Evolutionary conservation across 805 yeast genomes (phyloP), one percentile per base, ranked within the genome.

Genomic region (Lachancea quebecensis): DNA sequence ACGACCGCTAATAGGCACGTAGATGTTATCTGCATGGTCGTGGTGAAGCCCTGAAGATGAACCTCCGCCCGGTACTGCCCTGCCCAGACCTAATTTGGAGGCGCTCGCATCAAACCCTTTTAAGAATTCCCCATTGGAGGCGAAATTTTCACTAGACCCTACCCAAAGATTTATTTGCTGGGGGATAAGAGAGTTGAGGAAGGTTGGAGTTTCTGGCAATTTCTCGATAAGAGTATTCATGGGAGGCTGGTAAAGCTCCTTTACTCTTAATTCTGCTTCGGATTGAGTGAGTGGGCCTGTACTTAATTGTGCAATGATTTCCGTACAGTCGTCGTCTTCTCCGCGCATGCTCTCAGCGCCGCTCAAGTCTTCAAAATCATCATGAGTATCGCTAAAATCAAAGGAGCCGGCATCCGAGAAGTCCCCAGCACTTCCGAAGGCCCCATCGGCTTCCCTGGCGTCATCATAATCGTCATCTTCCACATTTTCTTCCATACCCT

Each of bases 121-220:
- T 30, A 51, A 45, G 45, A 51, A 52, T 10, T 25, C 35, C 4
- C 48, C 42, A 41, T 48, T 45, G n/a, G 47, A 39, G 10, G 49
- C 53, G 1, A 43, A 28, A 18, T 40, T 40, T 10, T 50, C 46
- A 3, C 57, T 48, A 2, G 55, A 47, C 1, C 90, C 90, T 65
- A 82, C 71, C 91, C 91, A 84, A 6, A 84, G 62, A 55, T 84
- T 84, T 30, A 84, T 78, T 57, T 84, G 90, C 58, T 84, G 90
- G 1, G 89, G 79, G 1, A 75, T 60, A 10, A 82, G 59, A 2
- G 54, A 58, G 8, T 62, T 53, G 45, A 79, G 60, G n/a, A 73
- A 58, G 0, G 48, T 50, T 0, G 79, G 82, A 11, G 59, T 56
- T 14, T 75, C 50, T 4, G 78, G 78, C 33, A 73, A 58, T 0